Conservation (phyloP, 306 rosid species). For the Herpetospermum pedunculosum region DNA sequence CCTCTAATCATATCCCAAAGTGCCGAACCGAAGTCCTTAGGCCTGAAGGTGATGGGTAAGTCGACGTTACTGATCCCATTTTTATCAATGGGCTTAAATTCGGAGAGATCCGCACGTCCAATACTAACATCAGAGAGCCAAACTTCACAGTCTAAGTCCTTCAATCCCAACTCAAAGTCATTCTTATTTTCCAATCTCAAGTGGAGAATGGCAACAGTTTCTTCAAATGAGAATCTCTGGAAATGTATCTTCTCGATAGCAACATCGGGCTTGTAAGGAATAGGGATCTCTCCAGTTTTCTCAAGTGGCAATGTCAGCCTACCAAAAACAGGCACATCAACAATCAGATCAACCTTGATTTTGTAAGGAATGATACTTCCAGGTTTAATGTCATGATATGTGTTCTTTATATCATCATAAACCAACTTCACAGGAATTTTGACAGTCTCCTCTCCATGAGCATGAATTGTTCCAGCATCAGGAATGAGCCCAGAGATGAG, state of each 20-base stretch:
- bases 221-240: constrained; percentile 70
- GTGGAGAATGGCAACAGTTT: constrained; percentile 74
- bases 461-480: constrained; percentile 77
- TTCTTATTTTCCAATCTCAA: constrained; percentile 87
- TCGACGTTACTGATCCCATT: constrained; percentile 45
- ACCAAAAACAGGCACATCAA: constrained; percentile 81
- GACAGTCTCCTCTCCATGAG: constrained; percentile 81
- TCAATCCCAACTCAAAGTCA: constrained; percentile 80
- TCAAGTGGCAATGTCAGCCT: constrained; percentile 76
- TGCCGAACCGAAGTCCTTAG: constrained; percentile 90
- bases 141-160: constrained; percentile 61
- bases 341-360: constrained; percentile 70
- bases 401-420: constrained; percentile 69
- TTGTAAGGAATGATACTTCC: constrained; percentile 77
- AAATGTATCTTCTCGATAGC: constrained; percentile 75
- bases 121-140: constrained; percentile 77
- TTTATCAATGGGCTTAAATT: constrained; percentile 55
- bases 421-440: constrained; percentile 61
- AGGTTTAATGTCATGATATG: constrained; percentile 58
- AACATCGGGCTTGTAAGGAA: constrained; percentile 90
- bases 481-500: constrained; percentile 84
- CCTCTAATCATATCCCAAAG: constrained; percentile 98
- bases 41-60: constrained; percentile 77
- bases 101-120: constrained; percentile 55
- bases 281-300: constrained; percentile 89